These are phyloP conservation scores for Arbutus unedo DNA, from an alignment of 148 eudicot species.

Conservation along the genomic window DNA sequence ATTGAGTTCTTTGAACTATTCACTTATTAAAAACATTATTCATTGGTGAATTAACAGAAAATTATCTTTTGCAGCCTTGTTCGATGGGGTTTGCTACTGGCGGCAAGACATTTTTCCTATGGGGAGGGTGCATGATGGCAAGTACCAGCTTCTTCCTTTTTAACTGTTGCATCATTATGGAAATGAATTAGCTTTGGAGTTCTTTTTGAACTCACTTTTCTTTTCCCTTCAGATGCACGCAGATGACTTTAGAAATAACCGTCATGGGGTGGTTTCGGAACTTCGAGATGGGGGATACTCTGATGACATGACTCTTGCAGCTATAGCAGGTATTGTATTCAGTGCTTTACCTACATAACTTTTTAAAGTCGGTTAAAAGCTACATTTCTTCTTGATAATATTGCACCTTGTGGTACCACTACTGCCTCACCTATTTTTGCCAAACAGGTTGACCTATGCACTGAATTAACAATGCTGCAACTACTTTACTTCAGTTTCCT, in stretches of 20 bases:
- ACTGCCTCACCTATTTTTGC: background rate
- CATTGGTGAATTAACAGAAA: background rate
- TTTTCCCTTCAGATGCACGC: conserved; percentile 80
- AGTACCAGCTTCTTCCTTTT: conserved; percentile 29
- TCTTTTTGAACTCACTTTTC: conserved; percentile 1
- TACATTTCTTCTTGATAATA: background rate
- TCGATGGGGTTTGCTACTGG: conserved; percentile 99
- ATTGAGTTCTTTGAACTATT: background rate
- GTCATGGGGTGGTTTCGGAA: conserved; percentile 75
- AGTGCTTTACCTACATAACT: conserved; percentile 4
- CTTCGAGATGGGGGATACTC: conserved; percentile 98
- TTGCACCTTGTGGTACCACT: conserved; percentile 2
- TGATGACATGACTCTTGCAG: conserved; percentile 99
- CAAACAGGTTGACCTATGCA: background rate
- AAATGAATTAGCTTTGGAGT: background rate
- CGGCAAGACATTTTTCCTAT: conserved; percentile 87
- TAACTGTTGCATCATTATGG: conserved; percentile 3
- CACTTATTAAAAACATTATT: background rate
- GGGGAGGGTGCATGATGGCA: conserved; percentile 99
- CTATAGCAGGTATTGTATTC: conserved; percentile 66
- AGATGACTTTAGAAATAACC: conserved; percentile 85
- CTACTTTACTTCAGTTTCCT: background rate
- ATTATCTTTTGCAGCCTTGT: conserved; percentile 66
- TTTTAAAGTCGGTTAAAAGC: background rate
- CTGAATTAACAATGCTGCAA: background rate